Evolutionary conservation across 2,329 filamentous ascomycete genomes (phyloP).

Genomic region (Sclerotinia minor): DNA sequence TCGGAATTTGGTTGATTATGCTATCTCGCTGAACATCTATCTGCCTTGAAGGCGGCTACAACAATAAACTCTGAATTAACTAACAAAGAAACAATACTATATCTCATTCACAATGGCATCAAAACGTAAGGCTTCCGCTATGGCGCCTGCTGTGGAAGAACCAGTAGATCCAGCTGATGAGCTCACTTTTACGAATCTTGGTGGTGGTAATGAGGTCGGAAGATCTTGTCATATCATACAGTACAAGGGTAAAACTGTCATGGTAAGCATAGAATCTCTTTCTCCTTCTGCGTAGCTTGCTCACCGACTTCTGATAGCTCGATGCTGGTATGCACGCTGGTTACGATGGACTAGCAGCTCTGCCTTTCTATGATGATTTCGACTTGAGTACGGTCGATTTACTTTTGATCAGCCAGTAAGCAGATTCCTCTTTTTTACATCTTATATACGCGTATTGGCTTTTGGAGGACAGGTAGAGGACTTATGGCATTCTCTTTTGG

Average conservation of each 20-base stretch:
- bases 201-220: constrained; percentile 95
- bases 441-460: constrained; percentile 19
- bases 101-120: constrained; percentile 68
- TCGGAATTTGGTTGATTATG: constrained; percentile 10
- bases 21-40: constrained; percentile 2
- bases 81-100: constrained; percentile 10
- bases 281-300: background rate
- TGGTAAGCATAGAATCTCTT: constrained; percentile 61
- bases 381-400: constrained; percentile 97
- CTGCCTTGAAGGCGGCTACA: constrained; percentile 16
- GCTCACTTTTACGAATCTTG: constrained; percentile 88
- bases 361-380: constrained; percentile 98
- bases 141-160: constrained; percentile 71
- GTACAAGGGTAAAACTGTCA: constrained; percentile 99
- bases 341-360: constrained; percentile 87
- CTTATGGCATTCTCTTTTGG: constrained; percentile 16
- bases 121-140: constrained; percentile 82
- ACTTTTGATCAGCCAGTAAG: constrained; percentile 98
- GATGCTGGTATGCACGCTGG: constrained; percentile 97
- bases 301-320: constrained; percentile 56
- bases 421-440: constrained; percentile 41
- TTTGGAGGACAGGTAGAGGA: constrained; percentile 1
- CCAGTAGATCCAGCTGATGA: constrained; percentile 92
- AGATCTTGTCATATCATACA: constrained; percentile 97
- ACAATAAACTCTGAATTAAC: background rate